A percentile compares a stretch with the other conserved stretches of the same genome.
These are phyloP conservation scores for Curvularia eragrostidis DNA, from an alignment of 2,329 filamentous ascomycete genomes.

Conservation along the genomic window DNA sequence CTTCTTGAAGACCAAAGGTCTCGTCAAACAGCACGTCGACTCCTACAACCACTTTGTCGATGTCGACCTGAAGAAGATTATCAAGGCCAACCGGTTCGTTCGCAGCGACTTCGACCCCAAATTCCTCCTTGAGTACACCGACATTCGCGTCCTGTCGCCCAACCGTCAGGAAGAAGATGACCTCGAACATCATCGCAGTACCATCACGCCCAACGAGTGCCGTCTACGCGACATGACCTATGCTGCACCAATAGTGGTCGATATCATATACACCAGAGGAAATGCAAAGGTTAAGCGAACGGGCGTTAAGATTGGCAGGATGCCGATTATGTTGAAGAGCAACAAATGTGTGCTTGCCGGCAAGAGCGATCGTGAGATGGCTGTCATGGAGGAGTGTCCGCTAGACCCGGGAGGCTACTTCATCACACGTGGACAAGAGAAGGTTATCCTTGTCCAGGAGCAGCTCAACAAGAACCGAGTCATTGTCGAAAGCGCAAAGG, in stretches of 20 bases:
- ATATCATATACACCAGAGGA: conserved; percentile 88
- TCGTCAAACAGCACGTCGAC: conserved; percentile 97
- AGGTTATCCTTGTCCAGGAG: conserved; percentile 97
- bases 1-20: conserved; percentile 96
- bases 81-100: conserved; percentile 86
- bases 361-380: conserved; percentile 88
- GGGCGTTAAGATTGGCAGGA: conserved; percentile 79
- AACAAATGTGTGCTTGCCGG: conserved; percentile 87
- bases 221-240: conserved; percentile 98
- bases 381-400: conserved; percentile 90
- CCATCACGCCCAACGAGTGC: conserved; percentile 92
- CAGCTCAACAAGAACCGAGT: conserved; percentile 99
- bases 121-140: conserved; percentile 89
- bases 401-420: conserved; percentile 98
- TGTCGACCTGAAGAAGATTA: conserved; percentile 94
- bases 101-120: conserved; percentile 90
- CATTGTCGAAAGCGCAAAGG: conserved; percentile 96
- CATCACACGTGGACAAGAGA: conserved; percentile 96
- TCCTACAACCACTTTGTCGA: conserved; percentile 99
- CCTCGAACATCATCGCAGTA: conserved; percentile 56
- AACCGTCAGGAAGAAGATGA: conserved; percentile 79
- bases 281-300: conserved; percentile 76
- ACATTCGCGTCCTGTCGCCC: conserved; percentile 85
- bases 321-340: conserved; percentile 97
- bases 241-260: conserved; percentile 89